These are phyloP conservation scores for Iris macrosiphon DNA, from an alignment of 106 monocot species.

Conservation along the genomic window DNA sequence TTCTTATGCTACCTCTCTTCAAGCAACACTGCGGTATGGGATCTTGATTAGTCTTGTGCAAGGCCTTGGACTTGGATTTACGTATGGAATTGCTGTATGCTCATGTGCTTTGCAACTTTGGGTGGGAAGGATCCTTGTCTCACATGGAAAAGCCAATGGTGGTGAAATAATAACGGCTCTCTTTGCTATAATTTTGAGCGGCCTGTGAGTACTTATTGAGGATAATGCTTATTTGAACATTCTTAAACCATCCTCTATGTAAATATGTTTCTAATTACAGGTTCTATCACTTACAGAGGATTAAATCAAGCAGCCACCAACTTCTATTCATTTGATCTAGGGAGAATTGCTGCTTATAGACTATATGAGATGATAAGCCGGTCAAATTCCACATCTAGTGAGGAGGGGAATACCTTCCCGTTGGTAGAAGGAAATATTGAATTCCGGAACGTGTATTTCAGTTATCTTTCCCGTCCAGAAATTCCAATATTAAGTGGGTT, in stretches of 20 bases:
- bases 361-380: constrained; percentile 99
- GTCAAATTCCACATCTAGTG: constrained; percentile 68
- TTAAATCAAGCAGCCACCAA: constrained; percentile 98
- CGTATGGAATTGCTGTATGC: constrained; percentile 95
- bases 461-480: constrained; percentile 94
- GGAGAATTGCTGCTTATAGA: constrained; percentile 94
- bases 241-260: background rate
- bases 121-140: constrained; percentile 75
- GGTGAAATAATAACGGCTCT: constrained; percentile 80
- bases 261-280: constrained; percentile 8
- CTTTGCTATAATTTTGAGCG: constrained; percentile 88
- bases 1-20: constrained; percentile 95
- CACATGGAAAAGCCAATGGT: constrained; percentile 69
- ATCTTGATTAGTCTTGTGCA: constrained; percentile 95
- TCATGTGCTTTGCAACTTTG: constrained; percentile 94
- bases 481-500: constrained; percentile 97
- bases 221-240: background rate
- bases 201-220: constrained; percentile 51
- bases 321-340: constrained; percentile 98
- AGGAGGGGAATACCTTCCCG: constrained; percentile 63
- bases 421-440: constrained; percentile 91
- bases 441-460: constrained; percentile 95
- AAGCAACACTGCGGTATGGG: constrained; percentile 96
- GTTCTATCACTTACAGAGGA: constrained; percentile 41
- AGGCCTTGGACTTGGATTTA: constrained; percentile 96